Evolutionary conservation across 331 rosid species (phyloP).

Genomic region (Spiraea crenata): DNA sequence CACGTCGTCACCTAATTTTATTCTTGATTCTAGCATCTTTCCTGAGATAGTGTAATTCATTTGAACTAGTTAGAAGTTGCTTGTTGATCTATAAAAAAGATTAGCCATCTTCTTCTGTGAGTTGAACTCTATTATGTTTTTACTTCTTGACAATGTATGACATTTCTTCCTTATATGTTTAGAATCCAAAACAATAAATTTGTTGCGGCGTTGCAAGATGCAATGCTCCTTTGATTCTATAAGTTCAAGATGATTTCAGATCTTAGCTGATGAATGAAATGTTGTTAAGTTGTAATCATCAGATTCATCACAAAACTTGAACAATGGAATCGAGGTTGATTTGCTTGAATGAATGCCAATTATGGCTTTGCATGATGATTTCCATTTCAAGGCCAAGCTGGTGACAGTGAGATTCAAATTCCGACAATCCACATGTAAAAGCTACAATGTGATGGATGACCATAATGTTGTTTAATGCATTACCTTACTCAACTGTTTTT

Average conservation of each 20-base stretch:
- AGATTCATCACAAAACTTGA: not conserved
- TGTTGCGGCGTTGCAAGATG: not conserved
- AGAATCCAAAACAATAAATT: not conserved
- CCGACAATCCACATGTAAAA: not conserved
- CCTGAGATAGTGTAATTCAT: constrained; percentile 2
- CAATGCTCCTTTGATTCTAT: not conserved
- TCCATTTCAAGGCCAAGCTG: constrained; percentile 7
- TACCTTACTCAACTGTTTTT: not conserved
- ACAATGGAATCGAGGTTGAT: not conserved
- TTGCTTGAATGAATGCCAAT: not conserved
- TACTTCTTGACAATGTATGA: not conserved
- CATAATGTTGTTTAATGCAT: not conserved
- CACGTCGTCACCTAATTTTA: not conserved
- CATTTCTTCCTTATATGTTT: not conserved
- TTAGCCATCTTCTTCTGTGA: not conserved
- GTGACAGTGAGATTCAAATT: not conserved
- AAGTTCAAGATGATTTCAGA: too few species aligned
- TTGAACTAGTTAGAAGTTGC: constrained; percentile 8
- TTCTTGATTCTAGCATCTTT: not conserved
- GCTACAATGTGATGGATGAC: not conserved
- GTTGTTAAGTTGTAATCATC: not conserved
- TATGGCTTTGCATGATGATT: not conserved
- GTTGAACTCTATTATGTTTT: not conserved
- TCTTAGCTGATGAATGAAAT: not conserved
- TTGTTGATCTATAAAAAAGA: not conserved